Percentiles rank a stretch among this genome's conserved stretches.
Conservation (phyloP, 148 eudicot species). For the Chenopodium berlandieri region DNA sequence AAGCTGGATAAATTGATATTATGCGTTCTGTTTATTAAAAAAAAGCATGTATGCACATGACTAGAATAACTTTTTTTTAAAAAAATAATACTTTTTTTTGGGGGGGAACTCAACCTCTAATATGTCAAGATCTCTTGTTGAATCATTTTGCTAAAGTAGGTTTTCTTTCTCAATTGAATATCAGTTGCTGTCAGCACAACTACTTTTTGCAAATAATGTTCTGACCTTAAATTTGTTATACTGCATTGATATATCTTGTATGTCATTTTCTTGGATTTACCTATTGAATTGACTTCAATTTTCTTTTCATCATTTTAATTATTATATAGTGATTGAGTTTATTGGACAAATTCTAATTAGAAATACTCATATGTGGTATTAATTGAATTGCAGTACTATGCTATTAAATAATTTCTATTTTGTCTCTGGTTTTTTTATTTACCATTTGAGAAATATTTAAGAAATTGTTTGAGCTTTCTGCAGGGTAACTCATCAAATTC, state of each 20-base stretch:
- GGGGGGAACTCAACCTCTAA: neutral
- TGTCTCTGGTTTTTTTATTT: neutral
- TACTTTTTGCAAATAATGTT: neutral
- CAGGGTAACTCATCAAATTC: constrained; percentile 16
- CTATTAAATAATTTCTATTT: neutral
- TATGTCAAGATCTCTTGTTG: neutral
- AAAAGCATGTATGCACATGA: neutral
- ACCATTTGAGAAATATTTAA: neutral
- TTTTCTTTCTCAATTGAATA: neutral
- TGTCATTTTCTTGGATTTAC: no score
- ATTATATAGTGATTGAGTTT: no score
- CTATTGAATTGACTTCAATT: no score
- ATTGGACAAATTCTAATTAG: no score
- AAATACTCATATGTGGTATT: neutral
- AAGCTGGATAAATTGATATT: constrained; percentile 10
- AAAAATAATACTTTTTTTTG: neutral
- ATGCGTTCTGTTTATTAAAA: neutral
- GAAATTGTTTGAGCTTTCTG: neutral
- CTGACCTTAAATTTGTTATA: no score
- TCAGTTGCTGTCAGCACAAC: neutral
- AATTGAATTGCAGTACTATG: neutral
- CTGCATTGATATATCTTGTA: no score
- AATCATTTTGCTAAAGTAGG: neutral
- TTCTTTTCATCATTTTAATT: no score
- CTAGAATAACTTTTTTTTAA: neutral